Conservation (phyloP, 805 yeast genomes). For the Candida corydali region DNA sequence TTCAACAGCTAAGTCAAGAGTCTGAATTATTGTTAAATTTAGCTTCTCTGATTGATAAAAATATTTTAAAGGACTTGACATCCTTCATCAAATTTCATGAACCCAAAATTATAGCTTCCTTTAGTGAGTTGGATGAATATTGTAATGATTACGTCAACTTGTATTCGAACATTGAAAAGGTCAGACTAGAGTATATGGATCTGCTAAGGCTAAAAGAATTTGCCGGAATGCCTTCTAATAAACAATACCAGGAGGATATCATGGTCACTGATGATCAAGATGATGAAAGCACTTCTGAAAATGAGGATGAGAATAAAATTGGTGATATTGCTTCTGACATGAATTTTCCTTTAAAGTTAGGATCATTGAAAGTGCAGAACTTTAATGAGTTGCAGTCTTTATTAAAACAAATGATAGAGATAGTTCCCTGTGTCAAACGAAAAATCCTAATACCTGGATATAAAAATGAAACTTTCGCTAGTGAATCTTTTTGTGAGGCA, state of each 20-base stretch:
- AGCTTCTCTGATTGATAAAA: conserved; percentile 31
- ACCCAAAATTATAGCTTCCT: conserved; percentile 22
- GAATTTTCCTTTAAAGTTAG: conserved; percentile 30
- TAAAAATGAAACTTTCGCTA: conserved; percentile 34
- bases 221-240: conserved; percentile 9
- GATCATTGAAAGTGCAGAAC: conserved; percentile 18
- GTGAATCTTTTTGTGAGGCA: conserved; percentile 33
- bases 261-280: not conserved
- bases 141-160: conserved; percentile 22
- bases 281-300: not conserved
- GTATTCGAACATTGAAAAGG: conserved; percentile 22
- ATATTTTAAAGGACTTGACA: conserved; percentile 30
- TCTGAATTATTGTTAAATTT: conserved; percentile 19
- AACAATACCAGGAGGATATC: too few species aligned
- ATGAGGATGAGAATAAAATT: not conserved
- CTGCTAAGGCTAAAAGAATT: conserved; percentile 30
- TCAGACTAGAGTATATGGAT: conserved; percentile 28
- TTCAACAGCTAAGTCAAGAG: conserved; percentile 19
- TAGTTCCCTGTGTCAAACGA: conserved; percentile 24
- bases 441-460: conserved; percentile 39
- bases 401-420: conserved; percentile 17
- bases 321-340: conserved; percentile 10
- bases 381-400: conserved; percentile 19
- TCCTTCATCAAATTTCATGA: conserved; percentile 33
- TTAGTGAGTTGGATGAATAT: conserved; percentile 20